Evolutionary conservation across 305 asterid genomes (phyloP), one percentile per base, ranked within the genome.

Genomic region (Rubia balearica): DNA sequence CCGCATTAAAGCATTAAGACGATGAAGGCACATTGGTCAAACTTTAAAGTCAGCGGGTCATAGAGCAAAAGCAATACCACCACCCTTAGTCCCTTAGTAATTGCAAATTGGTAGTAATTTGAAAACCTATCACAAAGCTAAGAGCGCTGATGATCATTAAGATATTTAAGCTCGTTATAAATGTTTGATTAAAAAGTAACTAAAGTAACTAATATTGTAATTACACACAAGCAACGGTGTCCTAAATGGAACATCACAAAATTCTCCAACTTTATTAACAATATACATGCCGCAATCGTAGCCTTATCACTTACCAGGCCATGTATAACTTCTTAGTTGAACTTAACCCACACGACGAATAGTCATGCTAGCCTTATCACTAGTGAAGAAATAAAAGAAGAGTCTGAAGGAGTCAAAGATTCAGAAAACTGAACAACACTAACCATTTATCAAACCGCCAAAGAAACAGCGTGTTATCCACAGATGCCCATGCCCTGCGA

Each of bases 391-490:
- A 7, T 14, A 27, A 7, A 13, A 33, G 66, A 21, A 13, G 45
- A 40, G 56, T 9, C 22, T 19, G 14, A 22, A 43, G 36, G 38
- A 65, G 55, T 19, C 19, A 65, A 19, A 41, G 11, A 19, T 40
- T n/a, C 3, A 19, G 46, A 43, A 65, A 17, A 76, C 33, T 24
- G 60, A 56, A 71, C 43, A 75, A 78, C 71, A 51, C 89, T 86
- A 74, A 94, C 99, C 98, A 88, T 83, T 94, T 94, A 80, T 94
- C 96, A 73, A 94, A 94, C 66, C 99, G 85, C 99, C 99, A 94
- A 74, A 94, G 90, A 78, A 88, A 91, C 73, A 91, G 81, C 38
- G 97, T 85, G 84, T 91, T 90, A 76, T 94, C 99, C 68, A 94
- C 98, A 4, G 99, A 91, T 70, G 99, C 99, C 99, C 98, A 94